Evolutionary conservation across 177 flowering plant genomes (phyloP), one percentile per base, ranked within the genome.

Genomic region (Vitis hybrid): DNA sequence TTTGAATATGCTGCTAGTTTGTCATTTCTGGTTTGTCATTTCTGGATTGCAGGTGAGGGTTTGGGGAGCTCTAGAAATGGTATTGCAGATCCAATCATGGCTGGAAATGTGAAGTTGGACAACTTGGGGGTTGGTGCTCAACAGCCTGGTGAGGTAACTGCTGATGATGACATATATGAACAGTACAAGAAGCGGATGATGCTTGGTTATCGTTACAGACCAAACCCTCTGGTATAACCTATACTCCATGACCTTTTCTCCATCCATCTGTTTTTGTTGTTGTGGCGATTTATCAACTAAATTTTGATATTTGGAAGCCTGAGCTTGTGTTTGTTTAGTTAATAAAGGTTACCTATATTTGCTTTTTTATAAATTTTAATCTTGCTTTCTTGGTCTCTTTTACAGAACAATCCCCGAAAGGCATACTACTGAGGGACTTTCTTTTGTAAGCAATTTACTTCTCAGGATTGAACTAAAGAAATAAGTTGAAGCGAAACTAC

Each of bases 121-220:
- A 77, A 90, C 78, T 74, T 95, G 85, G 99, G 99, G 18, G 96
- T 95, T 74, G 99, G 99, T 72, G 99, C 98, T 55, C 82, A 79
- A 2, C 65, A 82, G 2, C 98, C 99, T 40, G 97, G 93, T 2
- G 98, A 93, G 72, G 97, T 95, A 19, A 85, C 82, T 40, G 81
- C 98, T 32, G 98, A 95, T 0, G 98, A 95, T 82, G 99, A 95
- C 75, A 95, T 95, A 70, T 95, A 93, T 60, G 99, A 95, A 83
- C 99, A 95, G 84, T 94, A 95, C 52, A 95, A 95, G 83, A 95
- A 95, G 84, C 87, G 99, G 52, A 95, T 95, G 99, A 95, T 95
- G 99, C 94, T 95, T 66, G 99, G 99, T 58, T 95, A 95, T 60
- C 85, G 86, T 12, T 62, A 93, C 85, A 78, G 99, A 71, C 99